Conservation (phyloP, 805 yeast species). For the Spathaspora hagerdaliae region DNA sequence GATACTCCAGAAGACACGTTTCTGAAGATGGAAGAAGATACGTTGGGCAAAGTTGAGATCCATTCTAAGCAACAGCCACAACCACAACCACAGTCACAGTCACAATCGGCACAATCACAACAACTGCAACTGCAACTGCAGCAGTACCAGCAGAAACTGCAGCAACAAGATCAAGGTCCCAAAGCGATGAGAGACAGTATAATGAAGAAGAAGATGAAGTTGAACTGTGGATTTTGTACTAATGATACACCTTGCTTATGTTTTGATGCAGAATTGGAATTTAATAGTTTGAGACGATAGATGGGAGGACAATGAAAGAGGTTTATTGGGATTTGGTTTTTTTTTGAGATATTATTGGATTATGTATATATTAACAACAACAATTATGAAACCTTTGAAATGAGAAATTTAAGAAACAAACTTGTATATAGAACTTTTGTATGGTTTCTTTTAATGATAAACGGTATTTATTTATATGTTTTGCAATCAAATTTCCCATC, state of each 20-base stretch:
- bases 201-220: conserved; percentile 14
- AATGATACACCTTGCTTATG: conserved; percentile 40
- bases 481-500: too few species aligned
- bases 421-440: too few species aligned
- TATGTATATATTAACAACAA: too few species aligned
- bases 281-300: conserved; percentile 6
- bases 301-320: too few species aligned
- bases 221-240: conserved; percentile 35
- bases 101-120: neutral
- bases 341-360: too few species aligned
- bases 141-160: neutral
- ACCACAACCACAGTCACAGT: neutral
- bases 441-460: too few species aligned
- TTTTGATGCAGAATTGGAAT: conserved; percentile 31
- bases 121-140: neutral
- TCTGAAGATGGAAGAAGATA: conserved; percentile 2
- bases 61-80: neutral
- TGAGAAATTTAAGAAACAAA: too few species aligned
- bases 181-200: conserved; percentile 6
- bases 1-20: neutral
- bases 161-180: conserved; percentile 1
- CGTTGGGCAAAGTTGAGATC: conserved; percentile 6
- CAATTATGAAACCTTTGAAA: too few species aligned
- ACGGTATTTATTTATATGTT: too few species aligned
- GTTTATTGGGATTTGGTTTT: too few species aligned